Percentiles rank a stretch among this genome's conserved stretches.
Conservation (phyloP, 352 stramenopile genomes). For the Globisporangium nunn region DNA sequence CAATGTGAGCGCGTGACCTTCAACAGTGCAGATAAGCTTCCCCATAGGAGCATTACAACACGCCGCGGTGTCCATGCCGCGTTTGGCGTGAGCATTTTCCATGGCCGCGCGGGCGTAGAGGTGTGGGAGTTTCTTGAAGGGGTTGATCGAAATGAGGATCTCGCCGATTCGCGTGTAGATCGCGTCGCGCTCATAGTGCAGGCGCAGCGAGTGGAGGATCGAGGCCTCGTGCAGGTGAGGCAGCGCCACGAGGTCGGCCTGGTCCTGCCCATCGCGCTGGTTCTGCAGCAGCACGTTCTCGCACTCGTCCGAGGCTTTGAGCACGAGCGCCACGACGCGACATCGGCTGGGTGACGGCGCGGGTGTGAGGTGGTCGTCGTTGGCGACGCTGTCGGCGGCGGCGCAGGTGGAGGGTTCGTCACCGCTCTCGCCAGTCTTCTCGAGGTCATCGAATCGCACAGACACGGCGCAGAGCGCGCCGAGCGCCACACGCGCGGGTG, state of each 20-base stretch:
- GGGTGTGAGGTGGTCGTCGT: constrained; percentile 2
- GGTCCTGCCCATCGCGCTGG: constrained; percentile 48
- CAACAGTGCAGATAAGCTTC: too few relatives aligned
- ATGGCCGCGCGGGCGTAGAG: constrained; percentile 58
- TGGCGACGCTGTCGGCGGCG: neutral
- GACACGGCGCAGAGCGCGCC: constrained; percentile 14
- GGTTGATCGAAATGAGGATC: constrained; percentile 85
- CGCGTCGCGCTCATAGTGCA: constrained; percentile 68
- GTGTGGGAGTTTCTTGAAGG: constrained; percentile 65
- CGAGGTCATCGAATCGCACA: neutral
- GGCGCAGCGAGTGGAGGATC: constrained; percentile 70
- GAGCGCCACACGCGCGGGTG: constrained; percentile 57
- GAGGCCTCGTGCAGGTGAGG: constrained; percentile 84
- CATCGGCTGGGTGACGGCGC: constrained; percentile 11
- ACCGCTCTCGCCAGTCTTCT: too few relatives aligned
- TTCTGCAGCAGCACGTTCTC: constrained; percentile 71
- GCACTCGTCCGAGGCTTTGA: constrained; percentile 37
- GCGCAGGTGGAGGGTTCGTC: neutral
- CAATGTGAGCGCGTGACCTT: too few relatives aligned
- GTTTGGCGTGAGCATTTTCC: constrained; percentile 1
- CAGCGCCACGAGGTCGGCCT: constrained; percentile 68
- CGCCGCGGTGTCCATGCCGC: too few relatives aligned
- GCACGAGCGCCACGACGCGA: constrained; percentile 29
- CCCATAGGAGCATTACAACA: too few relatives aligned
- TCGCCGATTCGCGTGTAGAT: constrained; percentile 87